These are phyloP conservation scores for Hyphopichia homilentoma DNA, from an alignment of 805 yeast genomes.

Conservation along the genomic window DNA sequence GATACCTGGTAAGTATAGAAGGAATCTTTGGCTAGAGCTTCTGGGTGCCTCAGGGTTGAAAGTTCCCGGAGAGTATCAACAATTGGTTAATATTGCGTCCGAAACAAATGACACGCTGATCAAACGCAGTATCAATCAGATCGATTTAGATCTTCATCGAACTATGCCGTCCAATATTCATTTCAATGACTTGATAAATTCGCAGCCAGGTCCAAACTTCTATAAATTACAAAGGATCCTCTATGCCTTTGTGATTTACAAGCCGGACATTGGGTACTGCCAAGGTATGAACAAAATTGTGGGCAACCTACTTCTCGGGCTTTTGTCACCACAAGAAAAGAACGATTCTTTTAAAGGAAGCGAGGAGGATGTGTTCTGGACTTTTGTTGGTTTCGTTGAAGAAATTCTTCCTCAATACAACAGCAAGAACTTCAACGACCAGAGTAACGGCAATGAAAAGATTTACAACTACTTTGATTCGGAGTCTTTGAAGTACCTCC, in stretches of 20 bases:
- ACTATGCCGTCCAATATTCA: conserved; percentile 54
- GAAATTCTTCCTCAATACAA: conserved; percentile 46
- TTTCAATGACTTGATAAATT: conserved; percentile 36
- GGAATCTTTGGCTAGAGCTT: conserved; percentile 51
- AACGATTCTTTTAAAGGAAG: not conserved
- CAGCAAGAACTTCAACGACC: conserved; percentile 19
- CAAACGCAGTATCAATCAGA: conserved; percentile 41
- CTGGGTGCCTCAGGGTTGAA: conserved; percentile 43
- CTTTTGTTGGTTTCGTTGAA: conserved; percentile 45
- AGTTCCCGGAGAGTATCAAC: conserved; percentile 46
- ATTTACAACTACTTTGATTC: conserved; percentile 10
- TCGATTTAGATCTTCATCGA: conserved; percentile 50
- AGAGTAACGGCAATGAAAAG: too few relatives aligned
- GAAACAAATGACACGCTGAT: conserved; percentile 10
- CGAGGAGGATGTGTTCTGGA: conserved; percentile 55
- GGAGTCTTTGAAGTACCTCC: conserved; percentile 21
- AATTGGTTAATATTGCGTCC: conserved; percentile 16
- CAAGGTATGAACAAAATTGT: conserved; percentile 63
- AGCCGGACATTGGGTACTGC: conserved; percentile 50
- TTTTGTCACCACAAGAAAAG: conserved; percentile 19
- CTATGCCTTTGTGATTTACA: conserved; percentile 46
- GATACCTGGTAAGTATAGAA: conserved; percentile 45
- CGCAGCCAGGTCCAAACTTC: conserved; percentile 52
- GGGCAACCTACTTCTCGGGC: conserved; percentile 44
- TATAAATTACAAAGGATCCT: conserved; percentile 43